Percentiles rank a stretch among this genome's conserved stretches.
These are phyloP conservation scores for Sphaerulina vaccinii DNA, from an alignment of 2,329 filamentous ascomycete species.

Conservation along the genomic window DNA sequence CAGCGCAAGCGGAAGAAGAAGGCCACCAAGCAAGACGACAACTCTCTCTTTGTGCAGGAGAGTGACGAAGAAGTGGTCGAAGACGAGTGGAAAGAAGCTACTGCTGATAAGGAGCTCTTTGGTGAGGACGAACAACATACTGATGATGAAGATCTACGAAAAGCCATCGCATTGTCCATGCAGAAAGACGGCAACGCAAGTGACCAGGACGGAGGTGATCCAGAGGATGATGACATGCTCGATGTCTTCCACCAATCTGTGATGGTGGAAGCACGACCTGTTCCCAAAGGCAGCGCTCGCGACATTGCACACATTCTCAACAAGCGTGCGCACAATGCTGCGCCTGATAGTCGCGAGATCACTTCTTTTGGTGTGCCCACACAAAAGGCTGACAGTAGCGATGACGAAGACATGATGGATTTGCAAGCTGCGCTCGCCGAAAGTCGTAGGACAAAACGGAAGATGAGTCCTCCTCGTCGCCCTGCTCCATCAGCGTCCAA, in stretches of 20 bases:
- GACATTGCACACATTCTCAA: constrained; percentile 75
- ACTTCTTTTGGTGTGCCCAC: constrained; percentile 36
- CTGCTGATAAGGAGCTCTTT: constrained; percentile 53
- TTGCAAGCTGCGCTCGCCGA: constrained; percentile 72
- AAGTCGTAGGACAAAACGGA: constrained; percentile 53
- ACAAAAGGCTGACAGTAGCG: constrained; percentile 46
- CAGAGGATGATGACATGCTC: constrained; percentile 42
- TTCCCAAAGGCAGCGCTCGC: constrained; percentile 48
- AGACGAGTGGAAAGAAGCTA: constrained; percentile 46
- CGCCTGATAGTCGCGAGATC: constrained; percentile 46
- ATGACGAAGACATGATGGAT: constrained; percentile 75
- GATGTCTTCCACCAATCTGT: constrained; percentile 49
- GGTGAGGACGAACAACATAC: constrained; percentile 53
- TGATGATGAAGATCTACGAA: constrained; percentile 70
- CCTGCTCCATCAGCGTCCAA: constrained; percentile 35
- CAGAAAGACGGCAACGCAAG: constrained; percentile 52
- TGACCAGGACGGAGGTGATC: constrained; percentile 4
- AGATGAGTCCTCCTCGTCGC: constrained; percentile 25
- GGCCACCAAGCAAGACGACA: constrained; percentile 45
- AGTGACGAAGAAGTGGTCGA: constrained; percentile 34
- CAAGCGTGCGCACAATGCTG: constrained; percentile 64
- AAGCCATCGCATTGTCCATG: constrained; percentile 82
- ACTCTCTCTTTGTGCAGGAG: constrained; percentile 55
- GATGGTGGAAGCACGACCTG: constrained; percentile 44
- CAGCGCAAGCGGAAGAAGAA: constrained; percentile 24